A percentile compares a stretch with the other conserved stretches of the same genome.
Evolutionary conservation across 2,329 filamentous ascomycete species (phyloP).

Genomic region (Pseudohalonectria lignicola): DNA sequence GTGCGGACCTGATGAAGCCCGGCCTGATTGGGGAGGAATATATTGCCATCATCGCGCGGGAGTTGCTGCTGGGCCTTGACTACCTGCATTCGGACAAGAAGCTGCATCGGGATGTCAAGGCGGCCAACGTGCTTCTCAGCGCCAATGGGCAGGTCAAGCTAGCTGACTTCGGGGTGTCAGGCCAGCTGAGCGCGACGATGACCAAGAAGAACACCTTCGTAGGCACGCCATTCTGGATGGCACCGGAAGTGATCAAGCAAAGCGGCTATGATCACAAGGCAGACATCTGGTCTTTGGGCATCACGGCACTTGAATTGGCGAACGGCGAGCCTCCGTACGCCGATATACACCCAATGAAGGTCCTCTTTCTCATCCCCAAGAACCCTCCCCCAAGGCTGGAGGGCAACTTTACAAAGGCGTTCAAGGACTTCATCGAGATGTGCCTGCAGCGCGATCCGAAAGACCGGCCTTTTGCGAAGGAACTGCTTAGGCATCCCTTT

Average conservation of each 20-base stretch:
- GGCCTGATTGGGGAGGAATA: constrained; percentile 88
- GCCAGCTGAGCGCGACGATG: constrained; percentile 94
- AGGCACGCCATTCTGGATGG: constrained; percentile 99
- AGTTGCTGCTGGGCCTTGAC: constrained; percentile 79
- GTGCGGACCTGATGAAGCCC: constrained; percentile 90
- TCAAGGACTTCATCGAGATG: constrained; percentile 75
- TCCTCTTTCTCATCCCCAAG: constrained; percentile 91
- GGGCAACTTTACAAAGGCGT: constrained; percentile 69
- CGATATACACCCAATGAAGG: constrained; percentile 98
- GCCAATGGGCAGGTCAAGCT: constrained; percentile 93
- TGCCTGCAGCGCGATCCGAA: constrained; percentile 84
- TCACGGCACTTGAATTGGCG: constrained; percentile 85
- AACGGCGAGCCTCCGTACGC: constrained; percentile 90
- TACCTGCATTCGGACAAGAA: constrained; percentile 96
- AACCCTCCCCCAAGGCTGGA: constrained; percentile 76
- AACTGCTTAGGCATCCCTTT: constrained; percentile 82
- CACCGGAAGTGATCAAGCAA: constrained; percentile 96
- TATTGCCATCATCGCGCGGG: constrained; percentile 88
- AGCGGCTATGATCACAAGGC: constrained; percentile 97
- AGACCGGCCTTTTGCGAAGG: constrained; percentile 76
- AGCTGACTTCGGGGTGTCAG: constrained; percentile 93
- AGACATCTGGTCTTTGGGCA: constrained; percentile 94
- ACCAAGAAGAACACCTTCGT: constrained; percentile 99
- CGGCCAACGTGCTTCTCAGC: constrained; percentile 83
- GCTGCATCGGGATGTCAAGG: constrained; percentile 92